These are phyloP conservation scores for Botrytis squamosa DNA, from an alignment of 2,329 filamentous ascomycete genomes.

Conservation along the genomic window DNA sequence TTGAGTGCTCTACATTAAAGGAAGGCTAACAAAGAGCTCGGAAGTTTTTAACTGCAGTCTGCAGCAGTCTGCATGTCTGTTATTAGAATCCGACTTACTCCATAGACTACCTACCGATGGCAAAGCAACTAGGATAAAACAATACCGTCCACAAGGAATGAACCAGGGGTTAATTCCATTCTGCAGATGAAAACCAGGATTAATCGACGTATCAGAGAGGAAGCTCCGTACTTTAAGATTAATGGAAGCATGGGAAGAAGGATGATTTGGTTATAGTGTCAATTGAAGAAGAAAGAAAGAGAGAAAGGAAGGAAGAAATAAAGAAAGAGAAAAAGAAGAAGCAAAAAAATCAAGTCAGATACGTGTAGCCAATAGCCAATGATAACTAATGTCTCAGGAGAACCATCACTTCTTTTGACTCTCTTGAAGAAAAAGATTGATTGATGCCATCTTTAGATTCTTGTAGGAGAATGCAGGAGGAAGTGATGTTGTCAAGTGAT, in stretches of 20 bases:
- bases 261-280: background rate
- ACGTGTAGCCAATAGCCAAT: background rate
- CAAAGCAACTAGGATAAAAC: slow-evolving; percentile 9
- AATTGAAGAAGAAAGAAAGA: background rate
- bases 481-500: background rate
- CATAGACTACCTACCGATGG: background rate
- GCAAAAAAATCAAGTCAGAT: background rate
- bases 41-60: background rate
- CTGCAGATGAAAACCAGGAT: background rate
- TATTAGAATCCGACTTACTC: slow-evolving; percentile 1
- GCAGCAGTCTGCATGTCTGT: background rate
- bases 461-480: background rate
- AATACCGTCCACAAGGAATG: background rate
- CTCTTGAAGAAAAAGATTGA: background rate
- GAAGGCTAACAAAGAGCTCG: background rate
- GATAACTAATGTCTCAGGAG: background rate
- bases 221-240: background rate
- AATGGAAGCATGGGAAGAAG: background rate
- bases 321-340: background rate
- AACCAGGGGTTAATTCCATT: background rate
- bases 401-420: background rate
- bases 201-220: background rate
- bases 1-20: background rate
- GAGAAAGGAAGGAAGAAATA: too few species aligned
- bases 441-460: background rate